These are phyloP conservation scores for Acrodontium crateriforme DNA, from an alignment of 2,329 filamentous ascomycete species.

Conservation along the genomic window DNA sequence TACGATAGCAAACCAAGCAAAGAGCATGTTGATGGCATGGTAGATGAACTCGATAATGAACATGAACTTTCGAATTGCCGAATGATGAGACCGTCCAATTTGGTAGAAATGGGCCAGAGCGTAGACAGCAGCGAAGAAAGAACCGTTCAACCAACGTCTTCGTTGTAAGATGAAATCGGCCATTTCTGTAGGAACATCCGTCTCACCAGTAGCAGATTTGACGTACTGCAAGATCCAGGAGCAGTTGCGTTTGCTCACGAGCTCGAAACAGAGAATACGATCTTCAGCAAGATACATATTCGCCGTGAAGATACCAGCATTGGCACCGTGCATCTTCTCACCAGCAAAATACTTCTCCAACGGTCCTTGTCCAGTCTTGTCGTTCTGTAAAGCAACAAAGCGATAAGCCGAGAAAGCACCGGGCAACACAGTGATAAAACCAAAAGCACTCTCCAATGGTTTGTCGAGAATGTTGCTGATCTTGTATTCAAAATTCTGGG, in stretches of 20 bases:
- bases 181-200: slow-evolving; percentile 88
- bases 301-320: slow-evolving; percentile 91
- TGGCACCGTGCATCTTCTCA: slow-evolving; percentile 86
- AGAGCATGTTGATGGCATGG: slow-evolving; percentile 92
- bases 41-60: slow-evolving; percentile 89
- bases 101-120: slow-evolving; percentile 91
- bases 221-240: slow-evolving; percentile 97
- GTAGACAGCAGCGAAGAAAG: slow-evolving; percentile 95
- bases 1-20: slow-evolving; percentile 92
- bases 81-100: slow-evolving; percentile 88
- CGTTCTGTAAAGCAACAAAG: slow-evolving; percentile 87
- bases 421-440: slow-evolving; percentile 91
- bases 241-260: slow-evolving; percentile 93
- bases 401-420: slow-evolving; percentile 98
- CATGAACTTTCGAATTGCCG: slow-evolving; percentile 70
- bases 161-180: slow-evolving; percentile 91
- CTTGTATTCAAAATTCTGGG: slow-evolving; percentile 99
- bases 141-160: slow-evolving; percentile 93
- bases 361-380: slow-evolving; percentile 85
- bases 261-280: slow-evolving; percentile 96
- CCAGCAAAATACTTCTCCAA: slow-evolving; percentile 95
- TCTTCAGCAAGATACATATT: slow-evolving; percentile 99
- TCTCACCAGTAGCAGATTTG: slow-evolving; percentile 93
- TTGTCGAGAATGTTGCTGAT: slow-evolving; percentile 99
- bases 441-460: slow-evolving; percentile 90